Base-by-base conservation (phyloP, 169 alveolate genomes). In the Plasmodium ovale region DNA sequence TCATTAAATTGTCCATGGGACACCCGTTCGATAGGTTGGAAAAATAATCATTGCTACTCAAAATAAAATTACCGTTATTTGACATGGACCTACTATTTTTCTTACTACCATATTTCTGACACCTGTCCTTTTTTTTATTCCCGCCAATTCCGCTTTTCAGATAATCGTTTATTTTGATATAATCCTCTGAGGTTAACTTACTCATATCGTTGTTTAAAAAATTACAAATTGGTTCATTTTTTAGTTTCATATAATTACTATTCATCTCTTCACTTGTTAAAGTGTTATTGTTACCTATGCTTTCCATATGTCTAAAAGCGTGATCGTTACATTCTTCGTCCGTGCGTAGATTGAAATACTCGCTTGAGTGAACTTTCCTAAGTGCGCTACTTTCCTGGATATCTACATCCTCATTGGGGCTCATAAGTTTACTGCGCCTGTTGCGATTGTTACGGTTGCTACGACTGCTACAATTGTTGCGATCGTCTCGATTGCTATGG, bases 171-270 rank as follows among this genome's bases (percentile, higher is more conserved):
- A 59, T 51, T 53, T 77, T 77, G 16, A 60, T 44, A 60, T 42
- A 64, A 23, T 60, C 74, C 21, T 77, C 88, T 39, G 51, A 54
- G 0, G 27, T 12, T 60, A 77, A 77, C 27, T 51, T 77, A 37
- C 42, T 44, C 12, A 39, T 14, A 3, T 62, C 54, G 23, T 54
- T 64, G 33, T 39, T 62, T 16, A 42, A 60, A 35, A 16, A 77
- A 10, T 65, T 25, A 23, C 33, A 44, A 16, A 54, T 60, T 72
- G 10, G 31, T 77, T 44, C 88, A 21, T 67, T 77, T 77, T 62
- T 54, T 54, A 44, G 29, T 60, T 62, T 77, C 25, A 68, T 54
- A 29, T 44, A 54, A 72, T 72, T 54, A 14, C 33, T 68, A 68
- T 53, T 70, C 27, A 70, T 29, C 29, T 25, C 54, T 0, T 49